phyloP scores from a whole-genome alignment of 768 basidiomycete species.

The Mycena crocata region DNA sequence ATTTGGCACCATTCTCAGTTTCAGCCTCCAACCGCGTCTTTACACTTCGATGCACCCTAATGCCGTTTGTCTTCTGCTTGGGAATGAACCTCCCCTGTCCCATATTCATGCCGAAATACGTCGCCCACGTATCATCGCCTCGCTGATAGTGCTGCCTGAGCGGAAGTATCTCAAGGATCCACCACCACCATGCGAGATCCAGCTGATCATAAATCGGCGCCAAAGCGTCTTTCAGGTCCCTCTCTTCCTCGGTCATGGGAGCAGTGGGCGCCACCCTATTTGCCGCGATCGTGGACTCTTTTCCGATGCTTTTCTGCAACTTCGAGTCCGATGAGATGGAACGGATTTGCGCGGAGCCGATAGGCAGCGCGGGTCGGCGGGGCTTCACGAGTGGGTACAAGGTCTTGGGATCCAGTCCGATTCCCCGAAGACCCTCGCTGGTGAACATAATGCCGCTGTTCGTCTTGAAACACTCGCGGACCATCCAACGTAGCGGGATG shows the following conservation, averaged over 20 bases:
- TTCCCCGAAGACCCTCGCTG: slow-evolving; percentile 50
- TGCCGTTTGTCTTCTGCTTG: slow-evolving; percentile 49
- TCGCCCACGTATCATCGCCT: slow-evolving; percentile 44
- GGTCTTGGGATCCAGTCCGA: slow-evolving; percentile 55
- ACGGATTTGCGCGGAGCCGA: slow-evolving; percentile 34
- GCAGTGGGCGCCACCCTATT: no score
- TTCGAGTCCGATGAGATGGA: slow-evolving; percentile 30
- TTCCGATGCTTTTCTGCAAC: neutral
- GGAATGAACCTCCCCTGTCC: slow-evolving; percentile 56
- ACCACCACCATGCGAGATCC: slow-evolving; percentile 56
- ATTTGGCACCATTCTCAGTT: slow-evolving; percentile 47
- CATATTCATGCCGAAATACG: slow-evolving; percentile 45
- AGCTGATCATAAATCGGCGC: slow-evolving; percentile 66
- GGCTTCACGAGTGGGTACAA: slow-evolving; percentile 50
- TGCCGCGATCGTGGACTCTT: neutral
- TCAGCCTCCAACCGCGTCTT: slow-evolving; percentile 66
- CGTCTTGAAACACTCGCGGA: slow-evolving; percentile 62
- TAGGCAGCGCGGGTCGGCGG: slow-evolving; percentile 45
- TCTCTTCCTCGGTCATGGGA: slow-evolving; percentile 55
- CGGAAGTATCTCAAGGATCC: slow-evolving; percentile 66
- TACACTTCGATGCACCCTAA: slow-evolving; percentile 62
- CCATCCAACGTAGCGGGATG: slow-evolving; percentile 64
- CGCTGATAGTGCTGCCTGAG: slow-evolving; percentile 50
- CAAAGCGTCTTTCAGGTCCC: slow-evolving; percentile 64
- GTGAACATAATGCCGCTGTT: slow-evolving; percentile 61